Conservation (phyloP, 2,329 filamentous ascomycete species). For the Claviceps paspali region DNA sequence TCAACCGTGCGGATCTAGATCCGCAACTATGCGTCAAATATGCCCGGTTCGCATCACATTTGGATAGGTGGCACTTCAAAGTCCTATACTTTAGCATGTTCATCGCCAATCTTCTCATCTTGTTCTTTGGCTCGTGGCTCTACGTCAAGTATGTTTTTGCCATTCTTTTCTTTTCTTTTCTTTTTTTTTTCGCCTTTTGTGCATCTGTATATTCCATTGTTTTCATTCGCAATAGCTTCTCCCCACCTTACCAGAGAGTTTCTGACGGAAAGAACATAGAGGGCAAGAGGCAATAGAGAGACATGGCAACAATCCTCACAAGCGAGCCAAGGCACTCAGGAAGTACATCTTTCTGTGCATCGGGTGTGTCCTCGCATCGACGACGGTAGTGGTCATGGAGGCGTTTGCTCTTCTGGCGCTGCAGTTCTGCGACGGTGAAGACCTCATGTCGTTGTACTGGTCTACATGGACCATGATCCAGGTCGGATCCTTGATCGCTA, state of each 20-base stretch:
- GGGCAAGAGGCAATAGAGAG: conserved; percentile 23
- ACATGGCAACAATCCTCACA: conserved; percentile 15
- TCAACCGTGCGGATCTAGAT: conserved; percentile 7
- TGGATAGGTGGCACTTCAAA: conserved; percentile 27
- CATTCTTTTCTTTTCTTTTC: background rate
- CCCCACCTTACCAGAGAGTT: too few relatives aligned
- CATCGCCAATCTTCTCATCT: conserved; percentile 25
- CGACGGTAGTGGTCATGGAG: conserved; percentile 35
- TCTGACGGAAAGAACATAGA: conserved; percentile 9
- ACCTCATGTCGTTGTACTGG: conserved; percentile 45
- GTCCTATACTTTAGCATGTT: conserved; percentile 33
- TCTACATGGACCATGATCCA: conserved; percentile 46
- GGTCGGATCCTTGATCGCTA: conserved; percentile 41
- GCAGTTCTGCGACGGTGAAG: conserved; percentile 45
- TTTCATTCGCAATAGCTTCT: too few relatives aligned
- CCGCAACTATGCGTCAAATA: conserved; percentile 22
- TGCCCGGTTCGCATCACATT: conserved; percentile 27
- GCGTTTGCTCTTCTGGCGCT: conserved; percentile 36
- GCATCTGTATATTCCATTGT: too few relatives aligned
- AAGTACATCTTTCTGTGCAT: conserved; percentile 29
- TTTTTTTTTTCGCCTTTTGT: too few relatives aligned
- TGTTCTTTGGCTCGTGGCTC: conserved; percentile 28
- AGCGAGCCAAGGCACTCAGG: conserved; percentile 20
- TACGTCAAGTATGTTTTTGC: conserved; percentile 23
- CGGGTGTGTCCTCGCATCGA: conserved; percentile 28